phyloP scores from a whole-genome alignment of 1,284 basidiomycete species.

The Erythrobasidium hasegawianum region DNA sequence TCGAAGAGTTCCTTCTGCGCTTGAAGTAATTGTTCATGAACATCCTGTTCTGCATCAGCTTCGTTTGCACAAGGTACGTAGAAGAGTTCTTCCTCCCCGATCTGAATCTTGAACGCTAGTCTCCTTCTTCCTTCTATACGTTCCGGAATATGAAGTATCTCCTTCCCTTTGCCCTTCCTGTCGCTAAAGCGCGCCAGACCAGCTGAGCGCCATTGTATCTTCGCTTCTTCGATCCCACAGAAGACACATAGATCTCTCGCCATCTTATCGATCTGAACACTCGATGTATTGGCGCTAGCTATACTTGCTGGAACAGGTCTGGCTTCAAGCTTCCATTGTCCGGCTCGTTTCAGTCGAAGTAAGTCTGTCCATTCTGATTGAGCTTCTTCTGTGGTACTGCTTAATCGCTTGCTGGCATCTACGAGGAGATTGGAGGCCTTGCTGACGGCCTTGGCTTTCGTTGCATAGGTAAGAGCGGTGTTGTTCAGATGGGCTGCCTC shows the following conservation, averaged over 20 bases:
- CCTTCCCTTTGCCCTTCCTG: conserved; percentile 14
- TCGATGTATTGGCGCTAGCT: background rate
- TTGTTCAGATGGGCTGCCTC: conserved; percentile 12
- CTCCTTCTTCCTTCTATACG: conserved; percentile 22
- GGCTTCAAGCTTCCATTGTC: conserved; percentile 33
- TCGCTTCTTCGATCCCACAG: conserved; percentile 29
- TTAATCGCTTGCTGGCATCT: conserved; percentile 15
- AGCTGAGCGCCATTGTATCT: conserved; percentile 18
- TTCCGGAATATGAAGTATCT: conserved; percentile 21
- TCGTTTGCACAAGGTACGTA: conserved; percentile 5
- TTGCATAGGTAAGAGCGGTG: conserved; percentile 17
- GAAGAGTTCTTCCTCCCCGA: background rate
- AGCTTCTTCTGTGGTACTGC: conserved; percentile 10
- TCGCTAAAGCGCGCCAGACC: conserved; percentile 12
- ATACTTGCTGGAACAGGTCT: background rate
- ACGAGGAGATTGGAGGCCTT: conserved; percentile 14
- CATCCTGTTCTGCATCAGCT: conserved; percentile 1
- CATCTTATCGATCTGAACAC: conserved; percentile 21
- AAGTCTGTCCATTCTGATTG: conserved; percentile 32
- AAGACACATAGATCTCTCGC: conserved; percentile 32
- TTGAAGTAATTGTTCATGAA: conserved; percentile 1
- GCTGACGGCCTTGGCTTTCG: conserved; percentile 10
- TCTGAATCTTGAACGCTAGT: background rate
- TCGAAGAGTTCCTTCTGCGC: conserved; percentile 33
- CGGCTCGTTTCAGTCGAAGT: conserved; percentile 24